Evolutionary conservation across 345 rosid species (phyloP), one percentile per base, ranked within the genome.

Genomic region (Brassica juncea): DNA sequence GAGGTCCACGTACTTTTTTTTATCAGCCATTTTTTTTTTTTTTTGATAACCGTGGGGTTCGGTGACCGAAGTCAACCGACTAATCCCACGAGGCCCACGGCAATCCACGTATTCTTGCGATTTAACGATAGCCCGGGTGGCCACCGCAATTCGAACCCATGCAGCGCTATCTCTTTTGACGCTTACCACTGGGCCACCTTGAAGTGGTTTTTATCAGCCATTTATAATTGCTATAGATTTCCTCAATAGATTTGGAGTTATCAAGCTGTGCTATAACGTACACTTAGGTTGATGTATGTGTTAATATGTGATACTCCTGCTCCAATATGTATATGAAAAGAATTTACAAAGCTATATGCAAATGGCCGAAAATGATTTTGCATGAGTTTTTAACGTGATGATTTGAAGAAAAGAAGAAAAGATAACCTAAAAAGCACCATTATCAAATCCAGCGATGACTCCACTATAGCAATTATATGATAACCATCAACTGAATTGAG

Each of bases 401-500:
- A 6, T 44, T 9, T 3, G 5, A 8, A 14, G 10, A 23, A 58
- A 21, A 19, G 1, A 57, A 21, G 25, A 16, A 6, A 58, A 35
- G 3, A 15, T 39, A 2, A 58, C 59, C 15, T 3, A 59, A 44
- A n/a, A 68, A 59, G 61, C 74, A 68, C 55, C 61, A 76, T 76
- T 16, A 68, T 67, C 19, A 14, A 66, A 68, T 76, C 68, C 68
- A 76, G 68, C 80, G 32, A 44, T 42, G 80, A 68, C 68, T 68
- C 80, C 80, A 68, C 14, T 39, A 76, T 16, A 58, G 30, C 64
- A 65, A 54, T 23, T 19, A 12, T 27, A 57, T 66, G 19, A 54
- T 52, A 21, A 52, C 58, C 23, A 61, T 61, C 47, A 28, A 58
- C 44, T 68, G 39, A 67, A 42, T 11, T 35, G 66, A 44, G 16